Base-by-base conservation (phyloP, 371 early-diverging fungal species). In the Apophysomyces trapeziformis region DNA sequence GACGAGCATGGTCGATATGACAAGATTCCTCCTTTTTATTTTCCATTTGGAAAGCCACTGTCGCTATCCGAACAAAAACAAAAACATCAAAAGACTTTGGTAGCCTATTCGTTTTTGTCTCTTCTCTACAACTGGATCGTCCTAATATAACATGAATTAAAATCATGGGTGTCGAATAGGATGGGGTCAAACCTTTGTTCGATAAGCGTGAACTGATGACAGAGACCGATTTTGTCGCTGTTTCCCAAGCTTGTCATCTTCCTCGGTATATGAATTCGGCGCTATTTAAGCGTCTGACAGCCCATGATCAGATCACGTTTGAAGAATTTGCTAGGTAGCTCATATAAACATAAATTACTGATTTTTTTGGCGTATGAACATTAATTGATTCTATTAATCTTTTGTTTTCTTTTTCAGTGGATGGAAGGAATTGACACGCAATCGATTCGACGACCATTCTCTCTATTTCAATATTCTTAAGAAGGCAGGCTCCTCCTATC, bases 251-350 rank as follows among this genome's bases (percentile, higher is more conserved):
- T 21, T 85, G 85, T 63, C 80, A 73, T 4, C 62, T 91, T 39
- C 88, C 89, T 13, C 74, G 85, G 16, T 90, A 85, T 61, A 74
- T 91, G 74, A 89, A 83, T 63, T 62, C 87, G 39, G 84, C 86
- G 1, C 67, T 91, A 59, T 90, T 89, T 69, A 79, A 85, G n/a
- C 75, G 78, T 56, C 62, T 84, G 14, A 64, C 57, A 1, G 61
- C 72, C 58, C 62, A 66, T 41, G 74, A 74, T 41, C 12, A 60
- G 13, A 61, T 77, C n/a, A 61, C 68, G 9, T 63, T 65, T 36
- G 69, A 64, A 7, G 64, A 74, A 66, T 73, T 71, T 68, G 37
- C 38, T 58, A 47, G 60, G 73, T 71, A 68, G 56, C 37, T 62
- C 36, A 65, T 58, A 32, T 65, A 61, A 62, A 45, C 9, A 26